These are phyloP conservation scores for Kwoniella europaea DNA, from an alignment of 768 basidiomycete genomes.

Conservation along the genomic window DNA sequence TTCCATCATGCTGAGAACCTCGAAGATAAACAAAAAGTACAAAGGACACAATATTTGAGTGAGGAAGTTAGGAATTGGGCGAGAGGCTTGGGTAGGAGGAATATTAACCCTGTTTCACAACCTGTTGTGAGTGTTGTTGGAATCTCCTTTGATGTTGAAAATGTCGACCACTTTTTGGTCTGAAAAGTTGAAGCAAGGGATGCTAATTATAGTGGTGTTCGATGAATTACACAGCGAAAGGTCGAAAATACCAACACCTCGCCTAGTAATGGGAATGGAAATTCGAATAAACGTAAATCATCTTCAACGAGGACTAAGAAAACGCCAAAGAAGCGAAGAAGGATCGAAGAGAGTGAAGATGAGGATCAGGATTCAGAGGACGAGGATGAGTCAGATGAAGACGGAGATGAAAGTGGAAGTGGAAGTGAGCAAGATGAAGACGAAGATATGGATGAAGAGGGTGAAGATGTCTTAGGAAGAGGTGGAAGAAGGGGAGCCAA, in stretches of 20 bases:
- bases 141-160: not conserved
- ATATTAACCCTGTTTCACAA: constrained; percentile 16
- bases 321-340: constrained; percentile 24
- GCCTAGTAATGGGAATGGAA: not conserved
- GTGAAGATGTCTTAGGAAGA: constrained; percentile 41
- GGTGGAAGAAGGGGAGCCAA: constrained; percentile 52
- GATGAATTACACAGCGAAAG: constrained; percentile 1
- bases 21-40: constrained; percentile 20
- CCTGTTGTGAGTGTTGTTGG: constrained; percentile 26
- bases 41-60: constrained; percentile 29
- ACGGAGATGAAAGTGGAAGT: constrained; percentile 15
- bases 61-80: constrained; percentile 32
- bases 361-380: constrained; percentile 31
- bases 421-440: constrained; percentile 26
- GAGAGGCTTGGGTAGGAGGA: constrained; percentile 31
- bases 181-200: not conserved
- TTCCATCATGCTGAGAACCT: constrained; percentile 65
- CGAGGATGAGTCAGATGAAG: constrained; percentile 27
- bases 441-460: constrained; percentile 18
- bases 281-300: not conserved
- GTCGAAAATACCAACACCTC: constrained; percentile 3
- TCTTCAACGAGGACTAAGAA: constrained; percentile 6
- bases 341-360: constrained; percentile 28
- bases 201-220: not conserved
- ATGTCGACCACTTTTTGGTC: not conserved